Percentiles rank a stretch among this genome's conserved stretches.
Conservation (phyloP, 495 filamentous ascomycete genomes). For the Cetradonia linearis region DNA sequence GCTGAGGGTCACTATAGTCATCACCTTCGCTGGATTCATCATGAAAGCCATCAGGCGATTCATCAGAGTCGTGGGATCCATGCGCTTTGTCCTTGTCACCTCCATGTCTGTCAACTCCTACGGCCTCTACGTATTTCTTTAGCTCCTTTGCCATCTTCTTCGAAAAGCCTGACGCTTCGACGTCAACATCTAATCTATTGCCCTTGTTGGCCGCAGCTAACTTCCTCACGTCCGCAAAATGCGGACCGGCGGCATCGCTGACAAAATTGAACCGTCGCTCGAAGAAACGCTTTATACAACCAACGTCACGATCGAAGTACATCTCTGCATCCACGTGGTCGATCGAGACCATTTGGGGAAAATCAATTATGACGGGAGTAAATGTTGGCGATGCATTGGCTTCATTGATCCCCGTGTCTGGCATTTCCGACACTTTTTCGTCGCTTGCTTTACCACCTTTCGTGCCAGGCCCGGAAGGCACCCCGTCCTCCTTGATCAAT, state of each 20-base stretch:
- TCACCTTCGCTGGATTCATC: background rate
- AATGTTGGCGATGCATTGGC: conserved; percentile 26
- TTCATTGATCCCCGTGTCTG: conserved; percentile 19
- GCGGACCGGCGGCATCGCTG: conserved; percentile 71
- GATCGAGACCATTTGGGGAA: conserved; percentile 96
- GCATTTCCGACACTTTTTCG: background rate
- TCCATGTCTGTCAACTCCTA: conserved; percentile 49
- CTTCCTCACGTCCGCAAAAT: conserved; percentile 73
- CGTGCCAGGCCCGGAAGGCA: conserved; percentile 25
- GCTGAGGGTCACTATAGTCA: background rate
- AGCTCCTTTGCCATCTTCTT: conserved; percentile 92
- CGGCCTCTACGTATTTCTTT: conserved; percentile 74
- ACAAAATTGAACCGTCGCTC: conserved; percentile 78
- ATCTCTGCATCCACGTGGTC: conserved; percentile 85
- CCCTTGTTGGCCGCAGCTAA: conserved; percentile 38
- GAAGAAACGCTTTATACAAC: conserved; percentile 91
- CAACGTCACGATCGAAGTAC: conserved; percentile 92
- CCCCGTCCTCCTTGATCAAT: conserved; percentile 64
- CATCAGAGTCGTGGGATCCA: conserved; percentile 26
- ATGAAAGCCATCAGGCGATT: background rate
- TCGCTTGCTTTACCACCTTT: background rate
- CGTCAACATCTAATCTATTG: conserved; percentile 71
- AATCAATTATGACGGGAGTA: conserved; percentile 82
- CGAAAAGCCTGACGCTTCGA: conserved; percentile 89
- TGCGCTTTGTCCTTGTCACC: conserved; percentile 36